A percentile compares a stretch with the other conserved stretches of the same genome.
phyloP scores from a whole-genome alignment of 352 stramenopile genomes.

The Phytophthora macrochlamydospora region DNA sequence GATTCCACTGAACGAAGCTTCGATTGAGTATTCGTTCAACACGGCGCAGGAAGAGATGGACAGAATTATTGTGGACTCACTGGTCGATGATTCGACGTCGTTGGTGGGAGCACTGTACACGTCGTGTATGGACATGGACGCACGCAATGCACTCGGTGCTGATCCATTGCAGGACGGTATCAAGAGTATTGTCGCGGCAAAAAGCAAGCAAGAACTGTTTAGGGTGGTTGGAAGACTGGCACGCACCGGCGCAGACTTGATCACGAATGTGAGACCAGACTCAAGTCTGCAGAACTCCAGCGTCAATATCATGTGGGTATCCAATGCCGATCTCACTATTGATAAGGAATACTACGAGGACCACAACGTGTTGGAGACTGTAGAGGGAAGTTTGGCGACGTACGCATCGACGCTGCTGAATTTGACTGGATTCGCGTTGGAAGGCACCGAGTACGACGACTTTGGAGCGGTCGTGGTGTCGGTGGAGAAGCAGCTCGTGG shows the following conservation, averaged over 20 bases:
- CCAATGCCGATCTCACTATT: slow-evolving; percentile 75
- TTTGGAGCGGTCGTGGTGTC: slow-evolving; percentile 29
- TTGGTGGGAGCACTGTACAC: slow-evolving; percentile 64
- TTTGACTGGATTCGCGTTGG: slow-evolving; percentile 33
- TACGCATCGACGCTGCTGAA: slow-evolving; percentile 51
- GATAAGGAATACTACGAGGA: slow-evolving; percentile 92
- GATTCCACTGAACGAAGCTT: slow-evolving; percentile 37
- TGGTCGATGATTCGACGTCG: slow-evolving; percentile 69
- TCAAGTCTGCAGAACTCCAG: slow-evolving; percentile 60
- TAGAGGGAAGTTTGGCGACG: slow-evolving; percentile 38
- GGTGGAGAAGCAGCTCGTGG: slow-evolving; percentile 35
- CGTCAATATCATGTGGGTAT: slow-evolving; percentile 76
- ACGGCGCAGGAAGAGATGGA: slow-evolving; percentile 58
- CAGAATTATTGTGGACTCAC: slow-evolving; percentile 46
- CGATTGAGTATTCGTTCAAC: slow-evolving; percentile 54
- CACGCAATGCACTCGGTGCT: slow-evolving; percentile 47
- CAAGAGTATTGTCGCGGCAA: slow-evolving; percentile 36
- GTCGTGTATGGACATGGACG: slow-evolving; percentile 65
- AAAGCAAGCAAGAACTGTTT: slow-evolving; percentile 47
- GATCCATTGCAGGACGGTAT: slow-evolving; percentile 47
- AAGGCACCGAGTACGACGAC: slow-evolving; percentile 25
- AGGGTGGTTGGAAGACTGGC: slow-evolving; percentile 46
- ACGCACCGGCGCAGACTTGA: slow-evolving; percentile 53
- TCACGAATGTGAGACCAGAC: slow-evolving; percentile 69
- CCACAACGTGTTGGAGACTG: slow-evolving; percentile 28